Evolutionary conservation across 2,329 filamentous ascomycete genomes (phyloP), one percentile per base, ranked within the genome.

Genomic region (Aspergillus ochraceoroseus): DNA sequence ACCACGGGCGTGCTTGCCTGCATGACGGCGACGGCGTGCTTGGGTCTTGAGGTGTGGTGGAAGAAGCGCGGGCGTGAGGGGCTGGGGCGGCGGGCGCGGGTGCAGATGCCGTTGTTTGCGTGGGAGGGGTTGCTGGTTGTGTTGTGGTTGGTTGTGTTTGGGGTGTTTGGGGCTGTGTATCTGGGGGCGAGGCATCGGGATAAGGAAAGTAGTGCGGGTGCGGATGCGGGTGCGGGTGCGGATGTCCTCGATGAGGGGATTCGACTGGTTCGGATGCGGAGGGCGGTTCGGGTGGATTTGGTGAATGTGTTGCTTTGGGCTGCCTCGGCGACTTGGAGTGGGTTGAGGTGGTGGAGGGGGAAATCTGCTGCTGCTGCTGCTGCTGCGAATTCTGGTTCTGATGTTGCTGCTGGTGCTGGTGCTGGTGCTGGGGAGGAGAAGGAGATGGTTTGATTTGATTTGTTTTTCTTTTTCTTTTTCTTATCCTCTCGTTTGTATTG

Each of bases 141-240:
- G 48, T 75, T 94, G 19, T 94, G 86, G 82, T 79, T 87, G 44
- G 77, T 80, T 2, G 72, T 92, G 4, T 94, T 94, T 61, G 88
- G 87, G 12, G 70, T 92, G 45, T 95, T 95, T 60, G 88, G 82
- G 38, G 80, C 75, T 54, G 79, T 90, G 73, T 95, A 83, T 70
- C 84, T 94, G 58, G 65, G 77, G 17, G 41, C 45, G 19, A 42
- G 48, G 32, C 33, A 40, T 28, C 34, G 29, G n/a, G 36, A 38
- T 17, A 40, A 28, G 12, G 35, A 38, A 3, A 35, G 25, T 9
- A 33, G 37, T 9, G 41, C 74, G 90, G 42, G 68, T 72, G 51
- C 76, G 85, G 41, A 94, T 95, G 87, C 87, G 88, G 69, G 80
- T 82, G 58, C 85, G 87, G 4, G 85, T 92, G 11, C 94, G 86